Conservation (phyloP, 2,329 filamentous ascomycete species). For the Corynespora cassiicola region DNA sequence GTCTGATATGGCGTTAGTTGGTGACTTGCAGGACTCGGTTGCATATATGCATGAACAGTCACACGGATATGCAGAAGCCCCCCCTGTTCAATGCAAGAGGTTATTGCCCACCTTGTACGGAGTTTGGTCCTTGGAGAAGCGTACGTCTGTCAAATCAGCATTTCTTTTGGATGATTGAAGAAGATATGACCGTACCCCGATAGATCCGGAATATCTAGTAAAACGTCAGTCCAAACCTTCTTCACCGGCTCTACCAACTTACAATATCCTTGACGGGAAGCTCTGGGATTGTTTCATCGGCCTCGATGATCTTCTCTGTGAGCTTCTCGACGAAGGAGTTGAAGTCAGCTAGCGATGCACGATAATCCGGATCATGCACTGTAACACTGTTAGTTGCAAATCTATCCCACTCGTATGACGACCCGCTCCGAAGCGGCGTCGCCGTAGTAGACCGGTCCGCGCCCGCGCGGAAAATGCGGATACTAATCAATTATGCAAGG, state of each 20-base stretch:
- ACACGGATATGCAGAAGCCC: conserved; percentile 9
- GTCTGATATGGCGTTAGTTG: conserved; percentile 57
- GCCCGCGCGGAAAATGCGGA: background rate
- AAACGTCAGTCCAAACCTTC: conserved; percentile 4
- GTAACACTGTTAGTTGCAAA: conserved; percentile 18
- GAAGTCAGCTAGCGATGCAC: conserved; percentile 80
- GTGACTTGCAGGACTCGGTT: conserved; percentile 4
- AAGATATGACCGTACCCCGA: conserved; percentile 51
- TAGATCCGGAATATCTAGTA: conserved; percentile 80
- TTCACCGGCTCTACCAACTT: conserved; percentile 24
- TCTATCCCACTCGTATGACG: conserved; percentile 2
- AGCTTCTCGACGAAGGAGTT: conserved; percentile 77
- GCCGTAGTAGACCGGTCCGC: background rate
- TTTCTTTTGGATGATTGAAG: background rate
- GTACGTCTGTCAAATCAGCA: conserved; percentile 62
- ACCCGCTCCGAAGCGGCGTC: background rate
- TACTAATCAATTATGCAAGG: conserved; percentile 2
- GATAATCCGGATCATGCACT: conserved; percentile 83
- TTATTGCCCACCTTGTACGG: conserved; percentile 76
- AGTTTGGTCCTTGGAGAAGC: conserved; percentile 83
- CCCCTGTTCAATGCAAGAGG: conserved; percentile 6
- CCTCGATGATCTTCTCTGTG: conserved; percentile 72
- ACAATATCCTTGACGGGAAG: conserved; percentile 83
- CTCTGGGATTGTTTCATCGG: conserved; percentile 84
- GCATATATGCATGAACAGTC: conserved; percentile 5